Percentiles rank a stretch among this genome's conserved stretches.
Conservation (phyloP, 2,329 filamentous ascomycete genomes). For the Fusarium annulatum region DNA sequence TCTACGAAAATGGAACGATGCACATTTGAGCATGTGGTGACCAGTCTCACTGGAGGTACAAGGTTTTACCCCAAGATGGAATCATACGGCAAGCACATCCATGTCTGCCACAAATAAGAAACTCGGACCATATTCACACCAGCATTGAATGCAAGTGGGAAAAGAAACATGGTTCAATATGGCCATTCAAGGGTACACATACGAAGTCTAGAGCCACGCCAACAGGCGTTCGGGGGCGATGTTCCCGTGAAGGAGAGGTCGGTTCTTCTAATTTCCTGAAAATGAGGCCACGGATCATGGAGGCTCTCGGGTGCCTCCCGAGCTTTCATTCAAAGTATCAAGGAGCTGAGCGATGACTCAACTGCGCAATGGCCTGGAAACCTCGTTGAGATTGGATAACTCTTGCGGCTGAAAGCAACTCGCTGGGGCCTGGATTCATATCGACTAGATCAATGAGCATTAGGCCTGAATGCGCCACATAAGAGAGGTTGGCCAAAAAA, state of each 20-base stretch:
- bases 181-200: background rate
- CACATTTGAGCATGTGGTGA: background rate
- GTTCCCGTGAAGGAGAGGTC: background rate
- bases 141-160: background rate
- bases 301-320: background rate
- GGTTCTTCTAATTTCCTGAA: background rate
- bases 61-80: background rate
- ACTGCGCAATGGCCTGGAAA: background rate
- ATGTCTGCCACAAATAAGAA: background rate
- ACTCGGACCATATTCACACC: background rate
- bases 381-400: background rate
- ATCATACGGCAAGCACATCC: background rate
- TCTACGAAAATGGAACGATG: background rate
- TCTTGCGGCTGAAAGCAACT: background rate
- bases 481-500: background rate
- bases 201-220: background rate
- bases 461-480: background rate
- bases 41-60: background rate
- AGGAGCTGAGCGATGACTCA: background rate
- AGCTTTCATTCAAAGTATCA: background rate
- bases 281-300: background rate
- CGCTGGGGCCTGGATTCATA: background rate
- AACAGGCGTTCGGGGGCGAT: background rate
- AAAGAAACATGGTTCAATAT: background rate
- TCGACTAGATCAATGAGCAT: background rate